These are phyloP conservation scores for Candida caryicola DNA, from an alignment of 805 yeast species.

Conservation along the genomic window DNA sequence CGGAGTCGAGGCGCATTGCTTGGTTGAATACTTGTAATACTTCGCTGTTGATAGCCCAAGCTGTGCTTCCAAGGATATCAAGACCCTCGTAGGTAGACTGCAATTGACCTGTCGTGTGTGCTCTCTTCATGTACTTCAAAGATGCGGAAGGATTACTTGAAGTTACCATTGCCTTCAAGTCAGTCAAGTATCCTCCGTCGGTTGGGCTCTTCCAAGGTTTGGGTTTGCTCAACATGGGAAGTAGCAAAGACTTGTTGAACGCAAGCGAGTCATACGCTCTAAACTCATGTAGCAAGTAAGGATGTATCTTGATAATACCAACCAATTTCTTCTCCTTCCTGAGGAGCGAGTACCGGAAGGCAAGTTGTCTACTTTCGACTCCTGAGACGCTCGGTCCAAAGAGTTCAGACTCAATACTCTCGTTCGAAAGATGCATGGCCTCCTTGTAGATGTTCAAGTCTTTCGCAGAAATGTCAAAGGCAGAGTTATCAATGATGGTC, in stretches of 20 bases:
- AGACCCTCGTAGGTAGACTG: slow-evolving; percentile 27
- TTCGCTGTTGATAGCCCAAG: slow-evolving; percentile 37
- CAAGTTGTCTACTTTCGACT: not conserved
- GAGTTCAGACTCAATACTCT: not conserved
- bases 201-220: slow-evolving; percentile 32
- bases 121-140: slow-evolving; percentile 20
- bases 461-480: slow-evolving; percentile 7
- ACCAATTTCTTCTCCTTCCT: slow-evolving; percentile 1
- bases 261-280: slow-evolving; percentile 10
- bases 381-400: not conserved
- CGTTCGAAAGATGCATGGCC: slow-evolving; percentile 5
- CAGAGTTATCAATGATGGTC: slow-evolving; percentile 13
- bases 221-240: slow-evolving; percentile 43
- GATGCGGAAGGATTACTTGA: slow-evolving; percentile 15
- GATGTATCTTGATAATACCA: slow-evolving; percentile 25
- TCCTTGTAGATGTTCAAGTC: slow-evolving; percentile 7
- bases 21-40: slow-evolving; percentile 22
- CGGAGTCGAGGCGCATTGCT: slow-evolving; percentile 16
- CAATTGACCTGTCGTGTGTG: slow-evolving; percentile 32
- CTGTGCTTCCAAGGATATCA: slow-evolving; percentile 24
- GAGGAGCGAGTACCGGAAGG: slow-evolving; percentile 4
- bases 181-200: slow-evolving; percentile 34
- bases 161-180: slow-evolving; percentile 23
- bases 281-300: slow-evolving; percentile 17
- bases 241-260: slow-evolving; percentile 13